Evolutionary conservation across 176 grass and related monocot genomes (phyloP), one percentile per base, ranked within the genome.

Genomic region (Puccinellia tenuiflora): DNA sequence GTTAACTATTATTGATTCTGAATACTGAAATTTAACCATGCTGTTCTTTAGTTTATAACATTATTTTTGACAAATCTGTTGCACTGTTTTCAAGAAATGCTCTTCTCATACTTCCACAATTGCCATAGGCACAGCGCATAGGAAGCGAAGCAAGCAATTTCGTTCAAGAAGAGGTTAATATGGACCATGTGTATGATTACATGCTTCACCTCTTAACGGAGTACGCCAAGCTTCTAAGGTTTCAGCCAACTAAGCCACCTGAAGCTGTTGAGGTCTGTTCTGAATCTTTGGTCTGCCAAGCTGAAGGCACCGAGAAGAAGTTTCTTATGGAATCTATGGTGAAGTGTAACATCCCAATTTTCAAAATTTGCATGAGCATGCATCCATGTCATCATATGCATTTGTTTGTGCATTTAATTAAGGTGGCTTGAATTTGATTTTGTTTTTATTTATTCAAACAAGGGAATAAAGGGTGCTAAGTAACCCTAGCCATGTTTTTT

Each of bases 151-250:
- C 89, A 30, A 99, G 91, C 64, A 48, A 80, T 80, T 99, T 94
- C 31, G 70, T 95, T 59, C 75, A 90, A 75, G 69, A 92, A 57
- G 81, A 96, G 40, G 46, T 99, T 35, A 96, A 37, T 37, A 96
- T 99, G 89, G 93, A 94, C 6, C 79, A 84, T 50, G 89, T 96
- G 62, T 94, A 96, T 31, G 93, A 92, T 52, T 99, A 99, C 76
- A 99, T 99, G 93, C 76, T 96, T 68, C 96, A 94, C 86, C 83
- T 96, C 38, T 56, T 99, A 80, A 92, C 73, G 0, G 91, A 96
- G 34, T 99, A 99, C 73, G 82, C 93, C 12, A 94, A 94, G 52
- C 96, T 99, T 69, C 76, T 96, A 35, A 86, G 42, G 54, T 99
- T 93, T 79, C 93, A 88, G 79, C 93, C 91, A 78, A 92, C 64